These are phyloP conservation scores for Backusella parvicylindrica DNA, from an alignment of 192 early-diverging fungal genomes.

Conservation along the genomic window DNA sequence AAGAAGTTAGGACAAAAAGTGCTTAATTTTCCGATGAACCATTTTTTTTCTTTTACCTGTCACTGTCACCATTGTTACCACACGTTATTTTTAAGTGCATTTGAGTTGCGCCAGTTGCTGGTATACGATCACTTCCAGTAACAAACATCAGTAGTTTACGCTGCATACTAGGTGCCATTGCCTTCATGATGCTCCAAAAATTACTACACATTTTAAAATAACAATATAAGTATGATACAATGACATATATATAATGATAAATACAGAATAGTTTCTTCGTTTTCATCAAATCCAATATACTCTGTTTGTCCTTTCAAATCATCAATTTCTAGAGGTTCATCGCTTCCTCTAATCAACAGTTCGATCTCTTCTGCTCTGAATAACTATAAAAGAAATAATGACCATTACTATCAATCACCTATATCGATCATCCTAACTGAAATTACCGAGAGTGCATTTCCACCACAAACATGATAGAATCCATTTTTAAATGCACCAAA, in stretches of 20 bases:
- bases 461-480: constrained; percentile 83
- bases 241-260: not conserved
- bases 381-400: constrained; percentile 29
- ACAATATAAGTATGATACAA: not conserved
- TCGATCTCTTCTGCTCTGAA: constrained; percentile 94
- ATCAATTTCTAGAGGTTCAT: constrained; percentile 59
- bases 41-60: constrained; percentile 22
- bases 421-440: not conserved
- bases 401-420: not conserved
- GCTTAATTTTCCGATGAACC: not conserved
- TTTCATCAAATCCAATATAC: constrained; percentile 62
- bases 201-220: constrained; percentile 23
- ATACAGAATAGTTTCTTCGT: constrained; percentile 48
- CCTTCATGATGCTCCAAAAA: constrained; percentile 80
- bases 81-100: constrained; percentile 70
- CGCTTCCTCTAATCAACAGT: constrained; percentile 82
- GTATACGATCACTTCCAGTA: constrained; percentile 91
- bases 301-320: constrained; percentile 48
- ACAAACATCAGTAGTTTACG: constrained; percentile 82
- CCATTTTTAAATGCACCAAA: constrained; percentile 86
- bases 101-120: constrained; percentile 68
- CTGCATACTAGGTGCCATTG: constrained; percentile 62
- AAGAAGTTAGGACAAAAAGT: not conserved
- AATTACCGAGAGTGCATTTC: constrained; percentile 71
- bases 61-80: constrained; percentile 46